Percentiles rank a stretch among this genome's conserved stretches.
phyloP scores from a whole-genome alignment of 2,329 filamentous ascomycete species.

The Aspergillus pseudotamarii region DNA sequence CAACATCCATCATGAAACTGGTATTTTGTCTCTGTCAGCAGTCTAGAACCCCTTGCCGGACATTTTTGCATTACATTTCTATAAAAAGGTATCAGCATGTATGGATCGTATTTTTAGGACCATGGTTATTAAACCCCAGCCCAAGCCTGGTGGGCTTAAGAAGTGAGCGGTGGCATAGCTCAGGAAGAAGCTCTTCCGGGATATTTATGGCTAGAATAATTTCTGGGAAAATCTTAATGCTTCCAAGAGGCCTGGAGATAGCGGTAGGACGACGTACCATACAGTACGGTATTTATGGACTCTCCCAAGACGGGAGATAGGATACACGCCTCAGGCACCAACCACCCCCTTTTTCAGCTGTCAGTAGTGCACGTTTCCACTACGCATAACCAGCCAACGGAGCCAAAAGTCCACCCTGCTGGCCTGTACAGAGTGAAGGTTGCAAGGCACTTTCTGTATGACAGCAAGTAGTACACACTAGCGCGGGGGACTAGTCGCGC shows the following conservation, averaged over 20 bases:
- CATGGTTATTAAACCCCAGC: neutral
- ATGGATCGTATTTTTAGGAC: neutral
- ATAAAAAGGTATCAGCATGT: neutral
- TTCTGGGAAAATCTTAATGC: neutral
- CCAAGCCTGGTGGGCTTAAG: neutral
- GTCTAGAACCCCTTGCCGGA: slow-evolving; percentile 2
- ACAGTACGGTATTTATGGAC: neutral
- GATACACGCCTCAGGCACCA: neutral
- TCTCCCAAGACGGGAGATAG: neutral
- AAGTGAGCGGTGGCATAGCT: neutral
- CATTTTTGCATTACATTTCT: neutral
- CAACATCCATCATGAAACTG: slow-evolving; percentile 2
- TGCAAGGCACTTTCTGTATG: neutral
- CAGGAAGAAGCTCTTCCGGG: neutral
- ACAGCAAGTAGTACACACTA: neutral
- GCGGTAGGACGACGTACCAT: neutral
- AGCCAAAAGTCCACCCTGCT: neutral
- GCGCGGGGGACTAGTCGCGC: neutral
- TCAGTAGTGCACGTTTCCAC: neutral
- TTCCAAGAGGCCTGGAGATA: neutral
- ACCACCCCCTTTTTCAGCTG: neutral
- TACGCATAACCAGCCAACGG: neutral
- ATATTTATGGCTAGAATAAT: neutral
- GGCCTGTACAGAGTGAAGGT: neutral
- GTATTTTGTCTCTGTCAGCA: neutral